Evolutionary conservation across 805 yeast species (phyloP).

Genomic region (Wickerhamomyces alni): DNA sequence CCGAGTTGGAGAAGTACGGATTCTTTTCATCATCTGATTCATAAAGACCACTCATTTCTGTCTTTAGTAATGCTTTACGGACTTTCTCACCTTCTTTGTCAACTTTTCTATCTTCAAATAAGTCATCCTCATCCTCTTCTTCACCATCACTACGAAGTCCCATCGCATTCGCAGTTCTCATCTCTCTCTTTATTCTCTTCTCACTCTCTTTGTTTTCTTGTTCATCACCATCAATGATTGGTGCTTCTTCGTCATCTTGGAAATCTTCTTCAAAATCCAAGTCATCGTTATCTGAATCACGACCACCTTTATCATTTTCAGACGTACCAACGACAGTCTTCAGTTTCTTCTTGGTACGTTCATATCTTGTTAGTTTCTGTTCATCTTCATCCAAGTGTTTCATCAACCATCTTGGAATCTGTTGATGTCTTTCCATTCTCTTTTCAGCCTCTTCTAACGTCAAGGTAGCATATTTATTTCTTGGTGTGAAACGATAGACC

Average conservation of each 20-base stretch:
- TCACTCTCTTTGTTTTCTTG: slow-evolving; percentile 92
- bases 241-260: slow-evolving; percentile 98
- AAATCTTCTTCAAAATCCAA: slow-evolving; percentile 94
- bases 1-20: slow-evolving; percentile 75
- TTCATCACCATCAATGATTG: slow-evolving; percentile 91
- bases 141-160: slow-evolving; percentile 51
- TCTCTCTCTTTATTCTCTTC: slow-evolving; percentile 73
- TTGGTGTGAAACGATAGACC: slow-evolving; percentile 86
- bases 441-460: slow-evolving; percentile 96
- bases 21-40: slow-evolving; percentile 83
- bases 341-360: slow-evolving; percentile 39
- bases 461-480: slow-evolving; percentile 89
- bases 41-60: slow-evolving; percentile 69
- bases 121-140: slow-evolving; percentile 57
- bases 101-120: slow-evolving; percentile 68
- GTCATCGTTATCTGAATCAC: slow-evolving; percentile 83
- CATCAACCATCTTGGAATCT: slow-evolving; percentile 94
- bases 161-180: slow-evolving; percentile 76
- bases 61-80: slow-evolving; percentile 73
- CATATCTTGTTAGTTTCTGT: slow-evolving; percentile 43
- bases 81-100: slow-evolving; percentile 89
- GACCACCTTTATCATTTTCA: slow-evolving; percentile 32
- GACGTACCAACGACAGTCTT: slow-evolving; percentile 42
- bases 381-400: slow-evolving; percentile 70
- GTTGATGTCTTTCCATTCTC: slow-evolving; percentile 73